These are phyloP conservation scores for Takashimella tepidaria DNA, from an alignment of 1,284 basidiomycete genomes.

Conservation along the genomic window DNA sequence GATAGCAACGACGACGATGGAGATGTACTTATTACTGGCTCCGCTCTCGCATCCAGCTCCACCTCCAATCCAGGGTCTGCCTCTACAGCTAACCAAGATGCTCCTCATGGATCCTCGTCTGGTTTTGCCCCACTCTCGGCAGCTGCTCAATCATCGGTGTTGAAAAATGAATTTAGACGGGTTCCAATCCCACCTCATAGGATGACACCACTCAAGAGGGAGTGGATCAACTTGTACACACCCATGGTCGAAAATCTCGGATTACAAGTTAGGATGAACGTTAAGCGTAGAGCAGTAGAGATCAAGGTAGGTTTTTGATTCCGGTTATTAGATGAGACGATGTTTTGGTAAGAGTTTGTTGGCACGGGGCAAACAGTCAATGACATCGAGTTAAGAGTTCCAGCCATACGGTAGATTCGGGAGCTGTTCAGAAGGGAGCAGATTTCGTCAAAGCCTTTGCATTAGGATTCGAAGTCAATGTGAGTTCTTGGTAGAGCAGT, in stretches of 20 bases:
- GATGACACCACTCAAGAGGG: slow-evolving; percentile 94
- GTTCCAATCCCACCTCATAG: slow-evolving; percentile 92
- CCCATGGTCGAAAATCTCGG: slow-evolving; percentile 92
- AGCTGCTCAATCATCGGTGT: slow-evolving; percentile 23
- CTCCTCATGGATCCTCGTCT: too few species aligned
- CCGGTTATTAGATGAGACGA: not conserved
- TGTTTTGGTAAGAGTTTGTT: not conserved
- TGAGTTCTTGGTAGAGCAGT: slow-evolving; percentile 49
- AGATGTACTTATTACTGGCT: slow-evolving; percentile 20
- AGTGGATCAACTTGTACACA: slow-evolving; percentile 96
- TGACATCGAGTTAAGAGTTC: slow-evolving; percentile 62
- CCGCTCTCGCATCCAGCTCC: slow-evolving; percentile 8
- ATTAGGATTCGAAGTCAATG: slow-evolving; percentile 89
- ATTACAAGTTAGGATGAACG: slow-evolving; percentile 95
- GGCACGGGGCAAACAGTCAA: not conserved
- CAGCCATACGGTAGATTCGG: slow-evolving; percentile 85
- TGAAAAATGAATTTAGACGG: slow-evolving; percentile 71
- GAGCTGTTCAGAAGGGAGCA: slow-evolving; percentile 92
- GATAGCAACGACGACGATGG: slow-evolving; percentile 32
- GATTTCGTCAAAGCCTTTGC: slow-evolving; percentile 96
- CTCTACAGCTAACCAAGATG: slow-evolving; percentile 8
- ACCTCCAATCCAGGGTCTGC: slow-evolving; percentile 6
- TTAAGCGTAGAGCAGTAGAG: slow-evolving; percentile 81
- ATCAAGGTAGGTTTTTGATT: slow-evolving; percentile 62
- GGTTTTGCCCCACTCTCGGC: slow-evolving; percentile 42